Evolutionary conservation across 305 asterid species (phyloP), one percentile per base, ranked within the genome.

Genomic region (Withania somnifera): DNA sequence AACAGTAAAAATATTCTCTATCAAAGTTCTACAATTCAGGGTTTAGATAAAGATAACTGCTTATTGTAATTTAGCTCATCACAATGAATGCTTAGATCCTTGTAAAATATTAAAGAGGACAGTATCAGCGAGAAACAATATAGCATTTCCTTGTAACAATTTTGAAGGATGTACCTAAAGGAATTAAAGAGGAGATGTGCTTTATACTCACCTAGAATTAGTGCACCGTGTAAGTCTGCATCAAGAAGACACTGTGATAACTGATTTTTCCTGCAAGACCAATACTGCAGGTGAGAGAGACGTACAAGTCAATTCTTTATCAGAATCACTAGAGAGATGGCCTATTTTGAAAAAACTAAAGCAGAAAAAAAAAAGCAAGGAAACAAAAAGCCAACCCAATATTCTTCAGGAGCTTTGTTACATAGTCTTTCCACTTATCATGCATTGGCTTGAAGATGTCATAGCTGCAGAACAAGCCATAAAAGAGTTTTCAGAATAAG

Each of bases 181-280:
- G 82, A 82, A 42, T 32, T 40, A 63, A 82, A 69, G 81, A 83
- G 68, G 79, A 73, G 60, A 73, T 8, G 52, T 26, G 75, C 50
- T 80, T 79, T 78, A 71, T 42, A 51, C 52, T 34, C 64, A 92
- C 99, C 99, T 88, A 90, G 87, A 84, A 95, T 88, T 76, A 90
- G 77, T 78, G 99, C 94, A 76, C 98, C 99, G 30, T 91, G 97
- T 14, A 93, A 86, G 84, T 94, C 95, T 9, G 90, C 98, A 81
- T 88, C 91, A 79, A 91, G 94, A 86, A 95, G 88, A 82, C 90
- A 87, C 84, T 91, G 93, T 22, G 96, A 89, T 86, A 92, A 54
- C 84, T 93, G 93, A 82, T 94, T 92, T 87, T 92, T 91, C 94
- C 99, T 93, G 98, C 89, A 91, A 75, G 69, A 82, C 71, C 26